Base-by-base conservation (phyloP, 2,329 filamentous ascomycete species). In the Neurospora sp. region DNA sequence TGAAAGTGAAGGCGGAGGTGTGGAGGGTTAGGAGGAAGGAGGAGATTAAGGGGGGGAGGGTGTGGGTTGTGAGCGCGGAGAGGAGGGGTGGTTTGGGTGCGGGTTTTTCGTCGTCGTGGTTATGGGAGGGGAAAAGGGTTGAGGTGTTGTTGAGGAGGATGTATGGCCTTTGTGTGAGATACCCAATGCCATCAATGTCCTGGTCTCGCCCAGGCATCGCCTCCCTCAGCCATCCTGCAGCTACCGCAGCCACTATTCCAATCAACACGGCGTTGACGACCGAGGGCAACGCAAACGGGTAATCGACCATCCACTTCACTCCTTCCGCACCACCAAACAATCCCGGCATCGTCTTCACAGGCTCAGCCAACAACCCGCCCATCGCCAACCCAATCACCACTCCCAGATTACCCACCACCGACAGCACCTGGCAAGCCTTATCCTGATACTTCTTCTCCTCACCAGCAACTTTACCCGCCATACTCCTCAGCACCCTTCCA, bases 401-500 rank as follows among this genome's bases (percentile, higher is more conserved):
- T 4, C 80, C 79, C 4, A 75, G 72, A 74, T 92, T 92, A 79
- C 91, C 90, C 67, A 89, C 90, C 85, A 93, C 90, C 3, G 82
- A 82, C 69, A 84, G 73, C 36, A 84, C 76, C 23, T 82, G 74
- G 66, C 83, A 83, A 0, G 82, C 81, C 72, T 80, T 79, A 7
- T 82, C 81, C 72, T 82, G 82, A 71, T 78, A 90, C 82, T 86
- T 90, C 79, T 90, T 91, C 79, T 92, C 90, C 67, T 84, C 83
- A 28, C 52, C 28, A 28, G 23, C 23, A 28, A 28, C 23, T 28
- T 28, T 28, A 28, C 23, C 23, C 66, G 92, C 90, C 86, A 92
- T 90, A 6, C 90, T 92, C 71, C 90, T 82, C 88, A 93, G 90
- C 3, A 93, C 89, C 0, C 90, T 90, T 1, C 92, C 85, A 76